Conservation (phyloP, 768 basidiomycete genomes). For the Hygrophoropsis aurantiaca region DNA sequence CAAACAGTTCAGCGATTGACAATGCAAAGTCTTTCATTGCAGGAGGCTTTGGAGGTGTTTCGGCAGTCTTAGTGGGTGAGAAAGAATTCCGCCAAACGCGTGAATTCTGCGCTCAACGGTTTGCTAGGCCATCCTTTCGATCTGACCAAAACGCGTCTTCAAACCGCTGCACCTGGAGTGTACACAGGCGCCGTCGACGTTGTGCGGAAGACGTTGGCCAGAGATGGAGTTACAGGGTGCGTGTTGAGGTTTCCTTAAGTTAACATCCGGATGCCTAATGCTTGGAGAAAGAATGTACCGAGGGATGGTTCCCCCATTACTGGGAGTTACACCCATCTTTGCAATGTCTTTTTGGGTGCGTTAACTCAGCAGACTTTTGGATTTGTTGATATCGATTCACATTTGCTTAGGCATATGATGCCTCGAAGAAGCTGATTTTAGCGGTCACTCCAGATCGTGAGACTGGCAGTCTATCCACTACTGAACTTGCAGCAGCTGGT, state of each 20-base stretch:
- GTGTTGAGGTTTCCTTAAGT: conserved; percentile 13
- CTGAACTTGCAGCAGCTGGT: conserved; percentile 88
- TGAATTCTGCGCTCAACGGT: too few relatives aligned
- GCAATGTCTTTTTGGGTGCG: conserved; percentile 96
- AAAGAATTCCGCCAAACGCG: too few relatives aligned
- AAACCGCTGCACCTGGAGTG: conserved; percentile 84
- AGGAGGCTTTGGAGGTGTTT: conserved; percentile 89
- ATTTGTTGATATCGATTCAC: conserved; percentile 8
- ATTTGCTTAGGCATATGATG: conserved; percentile 77
- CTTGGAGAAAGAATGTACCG: conserved; percentile 69
- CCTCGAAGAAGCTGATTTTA: conserved; percentile 85
- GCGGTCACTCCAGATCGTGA: conserved; percentile 75
- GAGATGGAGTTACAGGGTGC: conserved; percentile 88
- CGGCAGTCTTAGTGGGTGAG: conserved; percentile 88
- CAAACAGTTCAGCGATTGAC: conserved; percentile 31
- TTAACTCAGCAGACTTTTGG: conserved; percentile 1
- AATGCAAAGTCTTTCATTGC: conserved; percentile 84
- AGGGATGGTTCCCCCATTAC: conserved; percentile 88
- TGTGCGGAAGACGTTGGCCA: conserved; percentile 85
- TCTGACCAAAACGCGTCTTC: conserved; percentile 92
- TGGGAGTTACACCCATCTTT: conserved; percentile 97
- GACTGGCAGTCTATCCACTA: conserved; percentile 58
- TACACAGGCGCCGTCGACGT: conserved; percentile 95
- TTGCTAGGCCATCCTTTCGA: conserved; percentile 98
- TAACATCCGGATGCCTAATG: not conserved